These are phyloP conservation scores for Aleurites moluccanus DNA, from an alignment of 441 rosid genomes.

Conservation along the genomic window DNA sequence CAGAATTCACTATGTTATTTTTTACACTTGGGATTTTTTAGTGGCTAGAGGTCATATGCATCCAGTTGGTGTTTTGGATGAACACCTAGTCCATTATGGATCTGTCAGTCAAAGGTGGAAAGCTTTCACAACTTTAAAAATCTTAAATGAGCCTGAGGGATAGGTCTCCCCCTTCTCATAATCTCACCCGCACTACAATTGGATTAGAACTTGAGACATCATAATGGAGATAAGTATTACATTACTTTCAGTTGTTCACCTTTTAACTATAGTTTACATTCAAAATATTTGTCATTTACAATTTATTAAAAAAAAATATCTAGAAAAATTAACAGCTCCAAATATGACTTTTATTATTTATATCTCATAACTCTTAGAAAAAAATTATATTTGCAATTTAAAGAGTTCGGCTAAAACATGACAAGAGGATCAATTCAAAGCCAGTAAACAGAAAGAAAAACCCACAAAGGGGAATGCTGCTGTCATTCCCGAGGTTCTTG, in stretches of 20 bases:
- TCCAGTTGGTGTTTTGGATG: neutral
- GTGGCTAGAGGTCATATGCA: neutral
- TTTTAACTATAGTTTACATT: no score
- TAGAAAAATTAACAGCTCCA: no score
- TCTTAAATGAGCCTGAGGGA: neutral
- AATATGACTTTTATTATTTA: no score
- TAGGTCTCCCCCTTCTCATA: neutral
- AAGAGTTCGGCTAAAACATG: no score
- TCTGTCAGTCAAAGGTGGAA: neutral
- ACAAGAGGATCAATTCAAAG: neutral
- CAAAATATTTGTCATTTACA: neutral
- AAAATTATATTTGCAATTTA: neutral
- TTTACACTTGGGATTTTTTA: neutral
- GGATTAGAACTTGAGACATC: neutral
- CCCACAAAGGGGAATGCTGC: neutral
- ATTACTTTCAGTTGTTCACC: no score
- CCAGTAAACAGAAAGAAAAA: neutral
- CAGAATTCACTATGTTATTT: neutral
- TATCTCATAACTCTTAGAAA: no score
- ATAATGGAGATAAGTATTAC: no score
- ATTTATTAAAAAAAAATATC: no score
- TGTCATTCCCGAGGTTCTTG: neutral
- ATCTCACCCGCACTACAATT: no score
- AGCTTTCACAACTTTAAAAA: slow-evolving; percentile 1
- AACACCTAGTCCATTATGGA: neutral